Evolutionary conservation across 2,329 filamentous ascomycete genomes (phyloP).

Genomic region (Alternaria brassicae): DNA sequence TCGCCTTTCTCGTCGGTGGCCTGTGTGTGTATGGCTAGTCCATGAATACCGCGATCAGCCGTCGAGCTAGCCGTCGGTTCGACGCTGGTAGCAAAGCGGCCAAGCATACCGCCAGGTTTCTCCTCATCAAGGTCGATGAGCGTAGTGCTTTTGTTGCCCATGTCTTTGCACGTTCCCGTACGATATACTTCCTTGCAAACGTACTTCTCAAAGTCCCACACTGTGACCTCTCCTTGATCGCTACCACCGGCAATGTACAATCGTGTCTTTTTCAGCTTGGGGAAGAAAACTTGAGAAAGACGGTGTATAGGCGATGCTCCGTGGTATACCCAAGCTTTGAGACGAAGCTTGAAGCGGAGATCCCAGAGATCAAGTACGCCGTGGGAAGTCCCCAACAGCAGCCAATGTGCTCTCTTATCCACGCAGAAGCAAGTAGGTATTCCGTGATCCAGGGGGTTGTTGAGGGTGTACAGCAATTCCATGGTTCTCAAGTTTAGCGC

Average conservation of each 20-base stretch:
- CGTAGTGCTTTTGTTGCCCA: slow-evolving; percentile 62
- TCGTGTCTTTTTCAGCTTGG: slow-evolving; percentile 74
- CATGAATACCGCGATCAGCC: slow-evolving; percentile 73
- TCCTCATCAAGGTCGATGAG: slow-evolving; percentile 92
- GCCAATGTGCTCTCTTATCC: slow-evolving; percentile 85
- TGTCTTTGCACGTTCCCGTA: slow-evolving; percentile 54
- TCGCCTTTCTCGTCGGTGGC: slow-evolving; percentile 73
- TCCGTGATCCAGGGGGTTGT: slow-evolving; percentile 91
- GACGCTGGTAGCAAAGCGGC: slow-evolving; percentile 78
- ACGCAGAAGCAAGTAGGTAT: slow-evolving; percentile 90
- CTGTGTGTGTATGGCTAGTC: slow-evolving; percentile 76
- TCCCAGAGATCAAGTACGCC: slow-evolving; percentile 96
- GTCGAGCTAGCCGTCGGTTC: slow-evolving; percentile 56
- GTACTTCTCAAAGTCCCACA: slow-evolving; percentile 94
- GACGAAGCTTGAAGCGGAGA: slow-evolving; percentile 85
- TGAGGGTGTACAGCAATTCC: slow-evolving; percentile 77
- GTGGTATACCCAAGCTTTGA: slow-evolving; percentile 87
- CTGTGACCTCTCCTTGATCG: slow-evolving; percentile 84
- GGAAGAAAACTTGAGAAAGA: slow-evolving; percentile 65
- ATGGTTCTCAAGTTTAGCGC: slow-evolving; percentile 89
- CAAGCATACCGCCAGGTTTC: slow-evolving; percentile 81
- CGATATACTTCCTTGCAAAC: slow-evolving; percentile 90
- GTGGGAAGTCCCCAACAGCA: slow-evolving; percentile 89
- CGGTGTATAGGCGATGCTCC: slow-evolving; percentile 82
- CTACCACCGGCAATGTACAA: slow-evolving; percentile 90